Conservation (phyloP, 139 green algal genomes). For the Auxenochlorella pyrenoidosa region DNA sequence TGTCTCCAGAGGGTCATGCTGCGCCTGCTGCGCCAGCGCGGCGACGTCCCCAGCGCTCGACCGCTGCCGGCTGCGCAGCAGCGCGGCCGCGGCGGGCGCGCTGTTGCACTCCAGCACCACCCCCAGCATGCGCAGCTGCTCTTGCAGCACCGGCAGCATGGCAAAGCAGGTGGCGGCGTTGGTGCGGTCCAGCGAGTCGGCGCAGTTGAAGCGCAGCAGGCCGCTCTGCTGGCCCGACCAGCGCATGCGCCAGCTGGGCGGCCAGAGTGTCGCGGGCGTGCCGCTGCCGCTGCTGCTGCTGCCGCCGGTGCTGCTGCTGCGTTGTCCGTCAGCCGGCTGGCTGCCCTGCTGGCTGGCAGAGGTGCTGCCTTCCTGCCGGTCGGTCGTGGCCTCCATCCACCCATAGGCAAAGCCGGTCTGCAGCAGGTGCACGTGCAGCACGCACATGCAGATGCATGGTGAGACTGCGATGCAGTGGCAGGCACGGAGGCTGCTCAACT, state of each 20-base stretch:
- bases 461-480: too few relatives aligned
- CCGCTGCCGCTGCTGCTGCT: neutral
- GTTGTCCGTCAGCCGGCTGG: too few relatives aligned
- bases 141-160: slow-evolving; percentile 61
- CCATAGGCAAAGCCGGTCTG: slow-evolving; percentile 29
- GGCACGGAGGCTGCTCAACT: too few relatives aligned
- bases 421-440: neutral
- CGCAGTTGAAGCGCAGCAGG: slow-evolving; percentile 96
- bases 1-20: neutral
- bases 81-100: slow-evolving; percentile 32
- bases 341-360: neutral
- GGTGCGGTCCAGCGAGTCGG: slow-evolving; percentile 97
- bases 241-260: slow-evolving; percentile 55
- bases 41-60: slow-evolving; percentile 14
- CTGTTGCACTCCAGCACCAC: slow-evolving; percentile 58
- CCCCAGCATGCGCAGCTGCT: slow-evolving; percentile 70
- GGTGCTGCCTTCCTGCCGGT: neutral
- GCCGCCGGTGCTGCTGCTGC: neutral
- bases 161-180: slow-evolving; percentile 97
- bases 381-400: slow-evolving; percentile 9
- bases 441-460: too few relatives aligned
- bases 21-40: slow-evolving; percentile 20
- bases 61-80: slow-evolving; percentile 30
- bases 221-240: slow-evolving; percentile 74
- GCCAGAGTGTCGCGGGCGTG: slow-evolving; percentile 36